phyloP scores from a whole-genome alignment of 106 monocot species.

The Phalaenopsis equestris region DNA sequence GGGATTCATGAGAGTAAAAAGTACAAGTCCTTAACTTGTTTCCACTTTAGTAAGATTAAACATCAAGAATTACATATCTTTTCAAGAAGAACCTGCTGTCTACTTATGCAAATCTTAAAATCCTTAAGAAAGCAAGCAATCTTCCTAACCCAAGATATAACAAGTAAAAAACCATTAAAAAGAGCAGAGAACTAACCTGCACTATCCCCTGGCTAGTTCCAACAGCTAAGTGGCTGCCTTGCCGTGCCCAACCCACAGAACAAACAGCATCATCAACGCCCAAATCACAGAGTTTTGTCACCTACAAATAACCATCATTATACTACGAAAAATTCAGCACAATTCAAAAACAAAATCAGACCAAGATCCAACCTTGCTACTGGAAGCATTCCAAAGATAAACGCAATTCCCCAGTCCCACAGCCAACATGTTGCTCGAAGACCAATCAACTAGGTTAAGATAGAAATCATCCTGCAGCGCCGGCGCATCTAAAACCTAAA shows the following conservation, averaged over 20 bases:
- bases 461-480: conserved; percentile 97
- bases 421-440: conserved; percentile 73
- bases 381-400: conserved; percentile 99
- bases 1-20: neutral
- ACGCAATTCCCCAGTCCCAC: conserved; percentile 94
- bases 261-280: conserved; percentile 83
- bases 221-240: conserved; percentile 72
- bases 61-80: neutral
- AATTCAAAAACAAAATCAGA: neutral
- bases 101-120: neutral
- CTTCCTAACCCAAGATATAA: neutral
- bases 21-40: neutral
- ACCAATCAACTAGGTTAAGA: conserved; percentile 96
- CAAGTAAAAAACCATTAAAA: neutral
- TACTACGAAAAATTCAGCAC: neutral
- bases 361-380: conserved; percentile 65
- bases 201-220: conserved; percentile 87
- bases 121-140: neutral
- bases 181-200: conserved; percentile 34
- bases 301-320: conserved; percentile 25
- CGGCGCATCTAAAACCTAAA: conserved; percentile 89
- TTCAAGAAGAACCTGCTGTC: too few relatives aligned
- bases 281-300: conserved; percentile 83
- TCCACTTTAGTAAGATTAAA: neutral
- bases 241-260: conserved; percentile 87